A percentile compares a stretch with the other conserved stretches of the same genome.
Evolutionary conservation across 805 yeast genomes (phyloP).

Genomic region (Wickerhamomyces mucosus): DNA sequence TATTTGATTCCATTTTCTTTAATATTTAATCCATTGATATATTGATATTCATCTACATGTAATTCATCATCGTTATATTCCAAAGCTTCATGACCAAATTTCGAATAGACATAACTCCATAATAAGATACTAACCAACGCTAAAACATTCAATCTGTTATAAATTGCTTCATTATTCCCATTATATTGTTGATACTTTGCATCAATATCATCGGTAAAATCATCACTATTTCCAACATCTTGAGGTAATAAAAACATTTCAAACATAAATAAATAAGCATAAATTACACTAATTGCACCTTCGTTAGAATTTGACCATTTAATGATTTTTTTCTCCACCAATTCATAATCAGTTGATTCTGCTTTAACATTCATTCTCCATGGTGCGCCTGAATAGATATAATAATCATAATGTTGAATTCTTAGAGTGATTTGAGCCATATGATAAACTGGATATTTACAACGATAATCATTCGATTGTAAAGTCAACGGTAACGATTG

Average conservation of each 20-base stretch:
- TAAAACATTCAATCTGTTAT: slow-evolving; percentile 26
- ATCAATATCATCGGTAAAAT: slow-evolving; percentile 16
- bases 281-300: slow-evolving; percentile 47
- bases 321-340: slow-evolving; percentile 38
- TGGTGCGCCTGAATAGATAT: slow-evolving; percentile 75
- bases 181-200: slow-evolving; percentile 29
- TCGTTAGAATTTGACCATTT: slow-evolving; percentile 40
- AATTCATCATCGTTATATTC: slow-evolving; percentile 17
- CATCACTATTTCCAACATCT: not conserved
- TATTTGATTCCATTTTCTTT: slow-evolving; percentile 43
- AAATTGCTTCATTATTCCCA: slow-evolving; percentile 39
- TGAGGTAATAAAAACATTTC: slow-evolving; percentile 54
- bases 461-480: slow-evolving; percentile 33
- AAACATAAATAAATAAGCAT: slow-evolving; percentile 51
- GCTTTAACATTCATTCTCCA: slow-evolving; percentile 66
- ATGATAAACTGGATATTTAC: slow-evolving; percentile 62
- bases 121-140: slow-evolving; percentile 26
- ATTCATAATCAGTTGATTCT: slow-evolving; percentile 37
- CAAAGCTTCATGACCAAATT: slow-evolving; percentile 36
- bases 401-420: slow-evolving; percentile 68
- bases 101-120: slow-evolving; percentile 42
- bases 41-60: not conserved
- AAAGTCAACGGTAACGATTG: slow-evolving; percentile 14
- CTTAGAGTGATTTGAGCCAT: slow-evolving; percentile 65
- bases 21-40: slow-evolving; percentile 17